Conservation (phyloP, 352 stramenopile genomes). For the Phytophthora meadii region DNA sequence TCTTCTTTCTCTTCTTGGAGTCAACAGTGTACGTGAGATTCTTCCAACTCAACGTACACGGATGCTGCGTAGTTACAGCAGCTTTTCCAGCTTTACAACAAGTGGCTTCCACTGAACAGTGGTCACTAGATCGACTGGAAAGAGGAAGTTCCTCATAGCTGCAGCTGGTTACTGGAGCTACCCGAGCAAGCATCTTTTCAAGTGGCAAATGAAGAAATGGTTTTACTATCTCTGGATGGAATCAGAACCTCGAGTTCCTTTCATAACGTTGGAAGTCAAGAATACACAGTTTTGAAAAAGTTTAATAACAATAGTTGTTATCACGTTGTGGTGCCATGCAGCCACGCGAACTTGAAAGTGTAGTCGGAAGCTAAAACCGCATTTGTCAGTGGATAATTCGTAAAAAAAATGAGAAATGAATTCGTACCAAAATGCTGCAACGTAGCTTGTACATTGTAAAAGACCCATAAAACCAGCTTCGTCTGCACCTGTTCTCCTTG, state of each 20-base stretch:
- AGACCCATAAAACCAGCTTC: conserved; percentile 52
- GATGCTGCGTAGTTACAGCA: conserved; percentile 1
- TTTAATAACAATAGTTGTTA: background rate
- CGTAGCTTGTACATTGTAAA: conserved; percentile 40
- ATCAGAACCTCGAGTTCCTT: background rate
- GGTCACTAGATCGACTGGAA: conserved; percentile 14
- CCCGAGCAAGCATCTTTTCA: conserved; percentile 6
- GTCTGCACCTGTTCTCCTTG: conserved; percentile 41
- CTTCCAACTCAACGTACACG: conserved; percentile 29
- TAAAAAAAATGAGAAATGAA: background rate
- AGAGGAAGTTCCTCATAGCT: conserved; percentile 11
- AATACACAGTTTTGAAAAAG: too few species aligned
- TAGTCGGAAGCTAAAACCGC: conserved; percentile 31
- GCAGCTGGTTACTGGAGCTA: background rate
- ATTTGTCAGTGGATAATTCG: background rate
- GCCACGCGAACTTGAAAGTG: conserved; percentile 41
- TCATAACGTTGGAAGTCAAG: background rate
- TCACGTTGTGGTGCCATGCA: conserved; percentile 16
- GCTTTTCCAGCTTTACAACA: background rate
- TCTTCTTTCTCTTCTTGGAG: conserved; percentile 39
- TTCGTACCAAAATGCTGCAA: conserved; percentile 41
- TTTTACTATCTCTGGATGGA: conserved; percentile 13
- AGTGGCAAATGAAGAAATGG: background rate
- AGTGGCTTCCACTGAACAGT: conserved; percentile 14
- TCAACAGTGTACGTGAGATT: conserved; percentile 27